A percentile compares a stretch with the other conserved stretches of the same genome.
These are phyloP conservation scores for Epicoccum nigrum DNA, from an alignment of 2,329 filamentous ascomycete species.

Conservation along the genomic window DNA sequence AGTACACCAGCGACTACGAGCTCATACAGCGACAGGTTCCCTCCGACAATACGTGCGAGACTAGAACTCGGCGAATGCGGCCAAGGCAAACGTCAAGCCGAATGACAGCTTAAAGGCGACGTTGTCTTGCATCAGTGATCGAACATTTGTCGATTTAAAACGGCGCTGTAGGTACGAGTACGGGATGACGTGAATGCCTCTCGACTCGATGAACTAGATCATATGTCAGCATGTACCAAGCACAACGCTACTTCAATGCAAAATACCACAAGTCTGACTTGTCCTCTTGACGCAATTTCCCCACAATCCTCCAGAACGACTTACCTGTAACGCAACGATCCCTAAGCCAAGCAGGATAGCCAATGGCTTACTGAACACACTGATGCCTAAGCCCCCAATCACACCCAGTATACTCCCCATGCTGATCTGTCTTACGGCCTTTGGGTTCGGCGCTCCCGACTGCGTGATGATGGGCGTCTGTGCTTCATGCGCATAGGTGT, in stretches of 20 bases:
- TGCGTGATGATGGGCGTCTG: conserved; percentile 47
- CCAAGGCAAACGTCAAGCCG: conserved; percentile 73
- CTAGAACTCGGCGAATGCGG: conserved; percentile 66
- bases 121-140: conserved; percentile 61
- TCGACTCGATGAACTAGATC: conserved; percentile 55
- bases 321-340: conserved; percentile 68
- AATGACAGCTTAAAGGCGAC: conserved; percentile 73
- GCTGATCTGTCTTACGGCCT: conserved; percentile 53
- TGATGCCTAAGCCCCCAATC: conserved; percentile 65
- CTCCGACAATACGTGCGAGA: background rate
- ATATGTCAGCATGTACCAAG: conserved; percentile 22
- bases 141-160: conserved; percentile 57
- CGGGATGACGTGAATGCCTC: conserved; percentile 59
- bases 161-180: conserved; percentile 58
- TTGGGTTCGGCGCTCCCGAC: conserved; percentile 50
- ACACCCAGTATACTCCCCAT: conserved; percentile 54
- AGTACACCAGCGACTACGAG: conserved; percentile 4
- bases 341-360: conserved; percentile 70
- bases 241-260: background rate
- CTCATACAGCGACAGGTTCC: conserved; percentile 11
- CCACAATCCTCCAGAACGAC: conserved; percentile 17
- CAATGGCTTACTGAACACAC: conserved; percentile 73
- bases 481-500: conserved; percentile 48
- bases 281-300: background rate
- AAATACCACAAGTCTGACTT: background rate